Conservation (phyloP, 169 alveolate species). For the Eimeria zaria region DNA sequence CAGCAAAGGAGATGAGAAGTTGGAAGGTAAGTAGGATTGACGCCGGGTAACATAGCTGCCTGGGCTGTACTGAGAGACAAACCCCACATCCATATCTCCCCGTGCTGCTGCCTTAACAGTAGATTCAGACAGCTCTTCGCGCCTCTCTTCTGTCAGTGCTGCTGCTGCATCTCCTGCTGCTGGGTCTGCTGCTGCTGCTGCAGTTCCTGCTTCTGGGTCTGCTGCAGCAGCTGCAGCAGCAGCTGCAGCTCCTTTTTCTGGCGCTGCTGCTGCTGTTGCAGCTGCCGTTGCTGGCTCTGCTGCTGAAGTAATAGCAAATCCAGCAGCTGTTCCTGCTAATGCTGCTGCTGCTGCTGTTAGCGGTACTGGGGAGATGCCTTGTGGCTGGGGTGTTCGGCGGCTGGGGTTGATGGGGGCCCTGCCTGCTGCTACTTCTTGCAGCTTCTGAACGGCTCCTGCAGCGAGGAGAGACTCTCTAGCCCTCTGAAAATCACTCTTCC, state of each 20-base stretch:
- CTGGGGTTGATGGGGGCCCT: conserved; percentile 15
- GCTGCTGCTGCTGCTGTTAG: conserved; percentile 63
- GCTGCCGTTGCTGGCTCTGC: not conserved
- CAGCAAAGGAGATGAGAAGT: conserved; percentile 51
- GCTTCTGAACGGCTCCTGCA: conserved; percentile 10
- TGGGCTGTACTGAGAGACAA: not conserved
- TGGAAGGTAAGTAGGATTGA: not conserved
- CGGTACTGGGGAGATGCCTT: not conserved
- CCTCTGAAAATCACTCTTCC: conserved; percentile 9
- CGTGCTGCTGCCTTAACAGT: not conserved
- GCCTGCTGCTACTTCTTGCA: conserved; percentile 23
- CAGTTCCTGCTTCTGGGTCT: not conserved
- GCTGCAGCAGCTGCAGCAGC: not conserved
- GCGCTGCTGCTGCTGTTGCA: not conserved
- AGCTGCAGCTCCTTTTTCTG: not conserved
- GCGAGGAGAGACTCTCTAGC: conserved; percentile 1
- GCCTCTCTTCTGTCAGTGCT: not conserved
- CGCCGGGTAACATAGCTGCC: conserved; percentile 34
- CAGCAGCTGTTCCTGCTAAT: conserved; percentile 9
- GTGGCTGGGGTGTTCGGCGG: conserved; percentile 33
- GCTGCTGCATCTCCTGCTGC: not conserved
- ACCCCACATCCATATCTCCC: not conserved
- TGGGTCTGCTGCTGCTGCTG: not conserved
- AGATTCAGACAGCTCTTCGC: not conserved
- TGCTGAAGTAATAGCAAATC: not conserved